phyloP scores from a whole-genome alignment of 225 moss, liverwort and hornwort species.

The Pseudisothecium myosuroides region DNA sequence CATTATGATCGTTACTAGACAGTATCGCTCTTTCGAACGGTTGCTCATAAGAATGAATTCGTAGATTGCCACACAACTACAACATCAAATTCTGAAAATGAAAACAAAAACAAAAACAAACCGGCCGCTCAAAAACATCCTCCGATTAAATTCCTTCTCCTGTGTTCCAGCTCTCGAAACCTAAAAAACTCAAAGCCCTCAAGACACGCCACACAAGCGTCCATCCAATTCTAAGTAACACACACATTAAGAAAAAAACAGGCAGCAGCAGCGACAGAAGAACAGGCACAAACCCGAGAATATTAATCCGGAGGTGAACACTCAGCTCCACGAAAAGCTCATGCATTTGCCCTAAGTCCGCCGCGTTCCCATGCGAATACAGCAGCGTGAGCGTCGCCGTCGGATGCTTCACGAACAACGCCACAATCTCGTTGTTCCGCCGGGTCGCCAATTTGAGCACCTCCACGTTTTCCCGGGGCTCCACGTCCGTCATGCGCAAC shows the following conservation, averaged over 20 bases:
- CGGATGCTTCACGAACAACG: constrained; percentile 67
- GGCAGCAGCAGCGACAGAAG: background rate
- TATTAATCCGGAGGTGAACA: constrained; percentile 77
- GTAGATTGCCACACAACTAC: background rate
- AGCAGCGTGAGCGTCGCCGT: constrained; percentile 67
- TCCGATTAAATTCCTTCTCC: background rate
- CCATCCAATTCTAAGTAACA: background rate
- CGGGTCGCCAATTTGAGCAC: constrained; percentile 62
- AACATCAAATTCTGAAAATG: background rate
- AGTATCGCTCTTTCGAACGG: background rate
- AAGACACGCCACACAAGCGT: background rate
- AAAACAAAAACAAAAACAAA: background rate
- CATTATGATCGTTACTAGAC: background rate
- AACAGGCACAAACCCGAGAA: constrained; percentile 73
- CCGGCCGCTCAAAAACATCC: background rate
- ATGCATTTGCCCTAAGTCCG: constrained; percentile 98
- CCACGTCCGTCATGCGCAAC: constrained; percentile 62
- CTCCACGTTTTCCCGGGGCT: constrained; percentile 73
- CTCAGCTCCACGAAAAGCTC: constrained; percentile 99
- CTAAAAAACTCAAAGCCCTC: background rate
- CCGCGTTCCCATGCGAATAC: constrained; percentile 97
- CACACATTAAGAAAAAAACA: background rate
- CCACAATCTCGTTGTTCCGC: constrained; percentile 64
- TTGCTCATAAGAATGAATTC: background rate
- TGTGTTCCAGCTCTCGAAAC: background rate